These are phyloP conservation scores for Hansenula lynferdii DNA, from an alignment of 1,139 yeast species.

Conservation along the genomic window DNA sequence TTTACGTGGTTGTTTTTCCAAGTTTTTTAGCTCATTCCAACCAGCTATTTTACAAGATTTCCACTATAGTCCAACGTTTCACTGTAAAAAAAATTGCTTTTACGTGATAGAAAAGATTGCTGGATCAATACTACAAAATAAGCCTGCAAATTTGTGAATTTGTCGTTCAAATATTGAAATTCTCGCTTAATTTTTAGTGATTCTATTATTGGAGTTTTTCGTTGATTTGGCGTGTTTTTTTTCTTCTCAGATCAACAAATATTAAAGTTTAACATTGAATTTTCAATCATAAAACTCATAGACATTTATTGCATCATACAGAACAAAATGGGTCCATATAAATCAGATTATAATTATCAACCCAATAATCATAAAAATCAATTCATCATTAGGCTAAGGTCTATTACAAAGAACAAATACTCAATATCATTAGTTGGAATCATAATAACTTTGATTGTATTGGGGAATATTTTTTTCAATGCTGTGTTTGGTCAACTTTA, in stretches of 20 bases:
- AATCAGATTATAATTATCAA: neutral
- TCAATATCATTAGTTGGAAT: constrained; percentile 9
- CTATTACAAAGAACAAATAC: neutral
- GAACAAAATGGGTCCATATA: neutral
- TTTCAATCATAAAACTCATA: too few species aligned
- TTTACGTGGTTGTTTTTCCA: neutral
- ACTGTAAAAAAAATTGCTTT: too few species aligned
- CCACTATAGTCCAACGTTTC: too few species aligned
- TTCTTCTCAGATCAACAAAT: too few species aligned
- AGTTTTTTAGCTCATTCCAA: neutral
- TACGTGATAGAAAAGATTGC: neutral
- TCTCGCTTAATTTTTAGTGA: too few species aligned
- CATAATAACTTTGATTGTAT: constrained; percentile 9
- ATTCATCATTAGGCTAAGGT: neutral
- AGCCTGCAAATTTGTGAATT: too few species aligned
- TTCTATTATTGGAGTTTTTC: too few species aligned
- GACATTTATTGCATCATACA: too few species aligned
- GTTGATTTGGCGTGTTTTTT: too few species aligned
- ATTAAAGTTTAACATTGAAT: too few species aligned
- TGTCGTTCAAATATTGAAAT: too few species aligned
- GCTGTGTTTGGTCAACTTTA: constrained; percentile 15
- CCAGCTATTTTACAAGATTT: too few species aligned
- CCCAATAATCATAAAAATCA: neutral
- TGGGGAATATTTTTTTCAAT: constrained; percentile 12
- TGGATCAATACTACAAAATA: neutral